Base-by-base conservation (phyloP, 495 filamentous ascomycete genomes). In the Xylaria intraflava region DNA sequence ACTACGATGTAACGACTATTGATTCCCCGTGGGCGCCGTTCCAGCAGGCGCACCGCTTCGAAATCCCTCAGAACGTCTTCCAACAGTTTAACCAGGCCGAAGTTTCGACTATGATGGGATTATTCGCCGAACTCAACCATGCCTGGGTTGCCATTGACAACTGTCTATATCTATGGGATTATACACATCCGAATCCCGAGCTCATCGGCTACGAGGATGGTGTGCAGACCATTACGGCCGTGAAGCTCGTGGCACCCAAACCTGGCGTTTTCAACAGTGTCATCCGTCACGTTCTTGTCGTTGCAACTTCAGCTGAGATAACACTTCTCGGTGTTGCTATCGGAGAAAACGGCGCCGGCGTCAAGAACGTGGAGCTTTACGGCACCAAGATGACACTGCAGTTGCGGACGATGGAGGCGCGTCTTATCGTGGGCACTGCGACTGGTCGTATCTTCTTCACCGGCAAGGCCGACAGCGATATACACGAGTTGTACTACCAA, bases 111-210 rank as follows among this genome's bases (percentile, higher is more conserved):
- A 81, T 78, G 63, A 94, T 97, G 84, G 93, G 93, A 19, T 70
- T 97, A 35, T 96, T 99, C 68, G 88, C 93, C 19, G 86, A 90
- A 66, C 68, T 99, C 58, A 88, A 89, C 53, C 91, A 96, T 71
- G 92, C 91, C 40, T 99, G 92, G 90, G 85, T 94, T 19, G 79
- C 88, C 0, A 95, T 99, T 62, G 93, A 99, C 71, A 95, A 93
- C 69, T 84, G 87, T 49, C 77, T 99, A 23, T 99, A 97, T 65
- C 75, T 99, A 11, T 99, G 93, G 93, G 93, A 99, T 69, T 99
- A 96, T 64, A 92, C 89, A 9, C 79, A 86, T 55, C 84, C 87
- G 24, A 84, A 89, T 61, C 86, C 91, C 20, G 87, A 93, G 60
- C 69, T 95, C n/a, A 85, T 93, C 49, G 93, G 92, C 26, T 97